phyloP scores from a whole-genome alignment of 2,329 filamentous ascomycete genomes.

The Huntiella moniliformis region DNA sequence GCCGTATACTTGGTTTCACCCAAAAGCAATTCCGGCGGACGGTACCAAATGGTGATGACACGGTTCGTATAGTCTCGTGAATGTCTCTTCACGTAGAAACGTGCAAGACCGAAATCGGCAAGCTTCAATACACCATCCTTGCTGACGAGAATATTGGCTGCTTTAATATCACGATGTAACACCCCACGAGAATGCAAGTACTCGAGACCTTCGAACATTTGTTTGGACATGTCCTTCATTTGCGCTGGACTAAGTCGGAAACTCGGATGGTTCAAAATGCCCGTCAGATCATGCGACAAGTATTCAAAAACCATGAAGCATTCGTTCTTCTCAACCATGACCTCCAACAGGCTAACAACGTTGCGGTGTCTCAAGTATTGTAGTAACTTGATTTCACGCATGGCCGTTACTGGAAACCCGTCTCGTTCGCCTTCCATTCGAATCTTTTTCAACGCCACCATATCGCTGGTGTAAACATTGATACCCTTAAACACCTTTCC shows the following conservation, averaged over 20 bases:
- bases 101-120: slow-evolving; percentile 86
- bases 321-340: slow-evolving; percentile 97
- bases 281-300: slow-evolving; percentile 85
- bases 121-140: slow-evolving; percentile 77
- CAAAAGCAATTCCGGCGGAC: slow-evolving; percentile 73
- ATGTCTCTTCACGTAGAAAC: slow-evolving; percentile 85
- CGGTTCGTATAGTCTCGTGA: slow-evolving; percentile 94
- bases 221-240: slow-evolving; percentile 81
- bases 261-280: slow-evolving; percentile 80
- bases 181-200: slow-evolving; percentile 90
- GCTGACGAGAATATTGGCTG: slow-evolving; percentile 89
- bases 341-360: slow-evolving; percentile 67
- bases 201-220: slow-evolving; percentile 83
- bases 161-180: slow-evolving; percentile 92
- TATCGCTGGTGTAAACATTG: slow-evolving; percentile 72
- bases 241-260: slow-evolving; percentile 72
- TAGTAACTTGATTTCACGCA: slow-evolving; percentile 80
- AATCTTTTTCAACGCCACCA: slow-evolving; percentile 77
- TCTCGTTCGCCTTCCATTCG: slow-evolving; percentile 86
- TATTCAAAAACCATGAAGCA: slow-evolving; percentile 99
- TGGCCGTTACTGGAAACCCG: slow-evolving; percentile 77
- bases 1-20: slow-evolving; percentile 83
- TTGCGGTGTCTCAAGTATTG: slow-evolving; percentile 69
- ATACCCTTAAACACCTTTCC: slow-evolving; percentile 90
- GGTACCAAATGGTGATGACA: slow-evolving; percentile 98